Evolutionary conservation across 352 stramenopile genomes (phyloP), one percentile per base, ranked within the genome.

Genomic region (Phytopythium boreale): DNA sequence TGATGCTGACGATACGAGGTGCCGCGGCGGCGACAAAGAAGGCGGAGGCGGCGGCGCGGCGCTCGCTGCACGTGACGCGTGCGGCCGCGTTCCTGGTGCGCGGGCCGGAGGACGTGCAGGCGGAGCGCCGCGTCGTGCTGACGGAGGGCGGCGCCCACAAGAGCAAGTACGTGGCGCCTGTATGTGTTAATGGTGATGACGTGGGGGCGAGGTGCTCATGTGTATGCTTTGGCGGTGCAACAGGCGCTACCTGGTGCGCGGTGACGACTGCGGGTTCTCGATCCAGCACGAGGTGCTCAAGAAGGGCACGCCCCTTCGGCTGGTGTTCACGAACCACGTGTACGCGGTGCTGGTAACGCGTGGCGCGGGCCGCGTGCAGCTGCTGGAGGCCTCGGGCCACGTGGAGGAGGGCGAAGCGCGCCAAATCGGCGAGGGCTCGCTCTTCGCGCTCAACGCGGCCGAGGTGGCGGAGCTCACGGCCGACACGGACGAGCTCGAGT

Each of bases 271-370:
- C 49, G 84, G 84, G 39, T 93, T 93, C 68, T 93, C 84, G 17
- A 41, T 93, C 66, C 84, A 93, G 70, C 84, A 89, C 27, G 84
- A 91, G 44, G 65, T 90, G 29, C 71, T 93, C 19, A 75, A 79
- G 58, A 88, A 89, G 58, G 77, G 76, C 36, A 17, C 50, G 6
- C 59, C 72, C 9, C 79, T 88, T 62, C 76, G 71, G 19, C 75
- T 93, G 22, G 75, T 82, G 61, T 93, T 90, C 66, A 72, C 76
- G 63, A 93, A 92, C 64, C 84, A 93, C 70, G 84, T 92, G 59
- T 89, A 83, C 64, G 82, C 80, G 5, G 64, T 92, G 59, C 64
- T 91, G 53, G 71, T 93, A 56, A 93, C 82, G 44, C 72, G 79
- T 61, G 84, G 84, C 56, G 64, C 61, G 15, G 84, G 80, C 17